Evolutionary conservation across 2,329 filamentous ascomycete genomes (phyloP).

Genomic region (Orbilia javanica): DNA sequence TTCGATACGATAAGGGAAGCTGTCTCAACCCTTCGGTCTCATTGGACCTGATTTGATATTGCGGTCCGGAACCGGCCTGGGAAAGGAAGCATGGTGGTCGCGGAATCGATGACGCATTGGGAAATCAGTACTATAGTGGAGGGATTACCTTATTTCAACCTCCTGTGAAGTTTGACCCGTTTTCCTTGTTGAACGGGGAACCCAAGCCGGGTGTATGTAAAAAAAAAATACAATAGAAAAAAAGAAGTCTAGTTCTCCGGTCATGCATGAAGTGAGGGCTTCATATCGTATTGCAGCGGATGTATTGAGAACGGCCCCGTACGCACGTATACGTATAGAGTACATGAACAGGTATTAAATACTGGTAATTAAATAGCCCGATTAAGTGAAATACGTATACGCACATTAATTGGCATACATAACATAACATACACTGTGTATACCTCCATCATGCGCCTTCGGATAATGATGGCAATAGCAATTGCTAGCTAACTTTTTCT

Average conservation of each 20-base stretch:
- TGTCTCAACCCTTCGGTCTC: constrained; percentile 30
- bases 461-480: background rate
- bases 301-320: constrained; percentile 22
- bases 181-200: background rate
- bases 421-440: background rate
- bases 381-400: background rate
- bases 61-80: constrained; percentile 5
- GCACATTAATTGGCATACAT: background rate
- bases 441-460: background rate
- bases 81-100: constrained; percentile 17
- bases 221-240: no score
- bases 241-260: background rate
- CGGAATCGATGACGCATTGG: constrained; percentile 45
- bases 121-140: constrained; percentile 38
- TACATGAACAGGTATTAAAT: no score
- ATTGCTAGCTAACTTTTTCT: no score
- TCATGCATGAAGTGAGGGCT: constrained; percentile 3
- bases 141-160: constrained; percentile 58
- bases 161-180: constrained; percentile 24
- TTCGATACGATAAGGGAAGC: no score
- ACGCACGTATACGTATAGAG: background rate
- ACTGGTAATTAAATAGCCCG: no score
- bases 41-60: constrained; percentile 43
- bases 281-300: constrained; percentile 7
- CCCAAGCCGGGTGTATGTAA: background rate